These are phyloP conservation scores for Raphanus hybrid DNA, from an alignment of 441 rosid species.

Conservation along the genomic window DNA sequence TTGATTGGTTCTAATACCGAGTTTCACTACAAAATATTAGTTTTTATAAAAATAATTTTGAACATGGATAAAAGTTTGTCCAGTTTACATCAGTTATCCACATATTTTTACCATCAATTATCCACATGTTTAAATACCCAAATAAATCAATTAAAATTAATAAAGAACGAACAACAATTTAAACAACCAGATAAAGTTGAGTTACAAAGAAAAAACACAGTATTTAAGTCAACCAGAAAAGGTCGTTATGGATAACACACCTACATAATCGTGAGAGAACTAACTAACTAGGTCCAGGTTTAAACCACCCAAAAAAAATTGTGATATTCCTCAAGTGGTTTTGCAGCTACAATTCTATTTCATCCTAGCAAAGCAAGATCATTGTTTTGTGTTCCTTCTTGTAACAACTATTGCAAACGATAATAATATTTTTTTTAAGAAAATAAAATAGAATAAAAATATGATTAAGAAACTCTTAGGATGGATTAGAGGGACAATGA, in stretches of 20 bases:
- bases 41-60: neutral
- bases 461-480: slow-evolving; percentile 4
- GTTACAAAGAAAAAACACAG: neutral
- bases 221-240: too few species aligned
- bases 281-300: neutral
- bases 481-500: neutral
- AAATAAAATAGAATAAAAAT: neutral
- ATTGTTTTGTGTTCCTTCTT: neutral
- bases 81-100: neutral
- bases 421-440: neutral
- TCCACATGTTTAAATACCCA: neutral
- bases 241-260: neutral
- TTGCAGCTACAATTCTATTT: neutral
- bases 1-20: slow-evolving; percentile 3
- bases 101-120: neutral
- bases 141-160: neutral
- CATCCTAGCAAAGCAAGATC: neutral
- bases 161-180: neutral
- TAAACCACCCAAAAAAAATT: neutral
- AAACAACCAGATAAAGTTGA: neutral
- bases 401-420: neutral
- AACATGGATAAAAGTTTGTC: neutral
- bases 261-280: neutral
- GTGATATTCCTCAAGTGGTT: neutral
- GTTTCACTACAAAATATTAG: neutral